These are phyloP conservation scores for Dioscorea zingiberensis DNA, from an alignment of 106 monocot species.

Conservation along the genomic window DNA sequence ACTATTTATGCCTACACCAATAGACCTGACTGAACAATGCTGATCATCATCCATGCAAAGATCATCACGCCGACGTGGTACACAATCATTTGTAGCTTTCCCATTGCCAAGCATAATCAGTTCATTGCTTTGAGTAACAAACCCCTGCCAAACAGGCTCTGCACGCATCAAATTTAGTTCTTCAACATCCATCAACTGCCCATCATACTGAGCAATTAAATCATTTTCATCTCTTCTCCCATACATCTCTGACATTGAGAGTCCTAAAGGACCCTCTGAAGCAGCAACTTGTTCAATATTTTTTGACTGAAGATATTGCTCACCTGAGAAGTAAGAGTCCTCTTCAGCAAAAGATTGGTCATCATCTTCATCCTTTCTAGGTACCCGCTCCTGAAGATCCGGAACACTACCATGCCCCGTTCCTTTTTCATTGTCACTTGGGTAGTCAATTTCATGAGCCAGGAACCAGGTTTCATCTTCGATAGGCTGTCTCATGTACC, in stretches of 20 bases:
- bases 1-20: constrained; percentile 95
- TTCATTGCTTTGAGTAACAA: constrained; percentile 74
- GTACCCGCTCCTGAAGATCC: constrained; percentile 44
- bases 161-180: constrained; percentile 79
- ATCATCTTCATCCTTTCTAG: constrained; percentile 74
- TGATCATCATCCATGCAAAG: constrained; percentile 73
- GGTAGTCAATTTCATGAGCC: constrained; percentile 99
- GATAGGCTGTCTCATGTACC: constrained; percentile 94
- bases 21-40: constrained; percentile 87
- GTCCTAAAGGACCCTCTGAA: constrained; percentile 34
- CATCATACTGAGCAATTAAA: constrained; percentile 79
- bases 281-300: constrained; percentile 33
- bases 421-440: constrained; percentile 94
- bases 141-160: constrained; percentile 92
- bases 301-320: constrained; percentile 63
- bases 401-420: constrained; percentile 50
- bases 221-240: constrained; percentile 38
- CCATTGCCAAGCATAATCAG: constrained; percentile 60
- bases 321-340: constrained; percentile 87
- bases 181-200: constrained; percentile 75
- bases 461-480: constrained; percentile 99
- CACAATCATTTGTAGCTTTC: constrained; percentile 34
- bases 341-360: constrained; percentile 89
- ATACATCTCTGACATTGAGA: constrained; percentile 31
- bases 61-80: constrained; percentile 40